Conservation (phyloP, 768 basidiomycete species). For the Mycena amicta region DNA sequence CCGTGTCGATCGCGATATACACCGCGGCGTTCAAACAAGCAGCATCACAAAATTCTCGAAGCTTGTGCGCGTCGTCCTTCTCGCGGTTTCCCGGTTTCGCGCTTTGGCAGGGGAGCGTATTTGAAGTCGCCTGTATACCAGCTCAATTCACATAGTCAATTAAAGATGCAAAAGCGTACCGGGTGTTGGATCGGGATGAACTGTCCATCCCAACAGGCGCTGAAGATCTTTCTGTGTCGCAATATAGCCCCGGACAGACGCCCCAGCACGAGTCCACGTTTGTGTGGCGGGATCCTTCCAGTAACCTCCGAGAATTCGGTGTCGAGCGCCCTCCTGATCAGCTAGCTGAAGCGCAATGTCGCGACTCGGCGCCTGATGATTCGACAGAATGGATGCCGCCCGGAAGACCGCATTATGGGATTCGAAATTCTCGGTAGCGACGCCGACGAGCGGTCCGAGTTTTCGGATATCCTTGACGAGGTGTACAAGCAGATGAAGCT, state of each 20-base stretch:
- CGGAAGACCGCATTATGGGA: slow-evolving; percentile 33
- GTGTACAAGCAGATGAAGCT: slow-evolving; percentile 23
- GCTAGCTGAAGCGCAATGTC: slow-evolving; percentile 25
- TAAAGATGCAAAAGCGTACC: not conserved
- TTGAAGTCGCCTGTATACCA: not conserved
- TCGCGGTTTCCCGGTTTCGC: slow-evolving; percentile 11
- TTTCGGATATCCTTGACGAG: slow-evolving; percentile 6
- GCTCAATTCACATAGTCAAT: not conserved
- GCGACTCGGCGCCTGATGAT: slow-evolving; percentile 34
- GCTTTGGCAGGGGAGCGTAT: slow-evolving; percentile 1
- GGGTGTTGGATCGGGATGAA: not conserved
- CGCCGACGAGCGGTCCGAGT: slow-evolving; percentile 18
- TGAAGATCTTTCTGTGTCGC: slow-evolving; percentile 10
- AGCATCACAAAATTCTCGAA: slow-evolving; percentile 9
- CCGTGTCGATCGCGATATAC: not conserved
- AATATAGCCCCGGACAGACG: slow-evolving; percentile 1
- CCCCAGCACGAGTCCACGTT: not conserved
- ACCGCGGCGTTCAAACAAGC: not conserved
- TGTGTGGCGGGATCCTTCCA: not conserved
- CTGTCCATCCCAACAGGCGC: slow-evolving; percentile 18
- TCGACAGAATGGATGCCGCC: slow-evolving; percentile 25
- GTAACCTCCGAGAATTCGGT: slow-evolving; percentile 18
- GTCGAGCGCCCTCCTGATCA: slow-evolving; percentile 17
- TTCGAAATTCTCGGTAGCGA: slow-evolving; percentile 26
- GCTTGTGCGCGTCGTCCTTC: not conserved